Conservation (phyloP, 2,329 filamentous ascomycete genomes). For the Fusarium sarcochroum region DNA sequence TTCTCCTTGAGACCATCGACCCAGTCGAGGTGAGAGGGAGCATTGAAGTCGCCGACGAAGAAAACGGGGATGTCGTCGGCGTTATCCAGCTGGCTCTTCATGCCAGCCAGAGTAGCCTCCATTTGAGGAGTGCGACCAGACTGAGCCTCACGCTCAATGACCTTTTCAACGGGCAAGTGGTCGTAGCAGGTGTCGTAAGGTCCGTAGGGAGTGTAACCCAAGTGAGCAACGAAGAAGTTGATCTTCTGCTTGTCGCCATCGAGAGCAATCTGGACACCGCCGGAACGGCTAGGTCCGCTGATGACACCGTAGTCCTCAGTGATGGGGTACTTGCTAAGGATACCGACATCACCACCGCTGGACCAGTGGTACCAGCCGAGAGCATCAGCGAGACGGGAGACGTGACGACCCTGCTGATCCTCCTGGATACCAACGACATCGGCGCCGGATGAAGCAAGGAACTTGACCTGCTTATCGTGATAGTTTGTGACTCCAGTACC, state of each 20-base stretch:
- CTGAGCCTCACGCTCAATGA: slow-evolving; percentile 53
- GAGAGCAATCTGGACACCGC: slow-evolving; percentile 54
- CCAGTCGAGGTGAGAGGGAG: slow-evolving; percentile 61
- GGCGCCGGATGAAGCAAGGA: slow-evolving; percentile 50
- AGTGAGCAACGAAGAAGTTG: slow-evolving; percentile 56
- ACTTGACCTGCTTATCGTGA: slow-evolving; percentile 57
- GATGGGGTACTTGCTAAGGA: slow-evolving; percentile 59
- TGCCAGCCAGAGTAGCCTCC: slow-evolving; percentile 52
- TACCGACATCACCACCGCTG: slow-evolving; percentile 50
- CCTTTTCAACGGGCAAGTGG: slow-evolving; percentile 51
- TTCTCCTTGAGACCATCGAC: slow-evolving; percentile 50
- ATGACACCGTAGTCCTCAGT: slow-evolving; percentile 49
- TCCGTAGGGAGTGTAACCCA: slow-evolving; percentile 58
- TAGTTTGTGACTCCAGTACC: slow-evolving; percentile 55
- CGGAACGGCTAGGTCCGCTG: slow-evolving; percentile 35
- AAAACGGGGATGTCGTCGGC: slow-evolving; percentile 54
- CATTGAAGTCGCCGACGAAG: slow-evolving; percentile 60
- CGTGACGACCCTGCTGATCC: slow-evolving; percentile 49
- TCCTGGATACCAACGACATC: slow-evolving; percentile 59
- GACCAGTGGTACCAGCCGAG: slow-evolving; percentile 58
- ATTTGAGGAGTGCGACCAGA: slow-evolving; percentile 58
- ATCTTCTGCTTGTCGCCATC: slow-evolving; percentile 52
- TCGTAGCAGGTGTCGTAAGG: slow-evolving; percentile 61
- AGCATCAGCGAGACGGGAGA: slow-evolving; percentile 53
- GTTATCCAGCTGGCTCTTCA: slow-evolving; percentile 51